Evolutionary conservation across 352 stramenopile species (phyloP).

Genomic region (Globisporangium emineosum): DNA sequence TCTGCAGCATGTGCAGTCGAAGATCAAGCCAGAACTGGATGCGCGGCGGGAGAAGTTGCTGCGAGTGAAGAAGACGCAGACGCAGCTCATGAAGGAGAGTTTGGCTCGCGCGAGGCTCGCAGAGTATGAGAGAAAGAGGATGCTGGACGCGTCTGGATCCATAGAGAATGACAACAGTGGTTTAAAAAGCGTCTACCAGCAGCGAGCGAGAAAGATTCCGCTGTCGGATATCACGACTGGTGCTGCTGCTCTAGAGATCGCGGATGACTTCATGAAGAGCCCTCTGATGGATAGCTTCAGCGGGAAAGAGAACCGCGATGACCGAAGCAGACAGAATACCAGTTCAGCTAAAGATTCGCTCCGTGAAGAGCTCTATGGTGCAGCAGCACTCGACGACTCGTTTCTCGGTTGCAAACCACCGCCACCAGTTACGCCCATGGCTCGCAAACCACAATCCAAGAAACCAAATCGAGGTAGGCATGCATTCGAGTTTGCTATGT

Average conservation of each 20-base stretch:
- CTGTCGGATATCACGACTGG: constrained; percentile 55
- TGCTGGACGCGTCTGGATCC: constrained; percentile 20
- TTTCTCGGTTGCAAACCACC: constrained; percentile 49
- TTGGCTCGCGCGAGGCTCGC: constrained; percentile 50
- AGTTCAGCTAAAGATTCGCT: constrained; percentile 30
- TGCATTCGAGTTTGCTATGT: background rate
- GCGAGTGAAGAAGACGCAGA: constrained; percentile 76
- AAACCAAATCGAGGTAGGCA: constrained; percentile 18
- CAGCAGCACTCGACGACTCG: constrained; percentile 33
- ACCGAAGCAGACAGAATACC: background rate
- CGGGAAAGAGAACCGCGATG: constrained; percentile 9
- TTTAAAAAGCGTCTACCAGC: background rate
- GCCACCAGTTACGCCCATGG: background rate
- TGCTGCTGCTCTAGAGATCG: constrained; percentile 77
- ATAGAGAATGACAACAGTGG: background rate
- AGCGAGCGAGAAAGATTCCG: constrained; percentile 33
- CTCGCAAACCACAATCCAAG: constrained; percentile 15
- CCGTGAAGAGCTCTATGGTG: constrained; percentile 66
- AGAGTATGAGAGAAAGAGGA: constrained; percentile 46
- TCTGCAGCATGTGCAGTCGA: constrained; percentile 48
- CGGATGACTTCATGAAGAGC: constrained; percentile 73
- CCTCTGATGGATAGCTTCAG: constrained; percentile 69
- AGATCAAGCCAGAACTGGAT: constrained; percentile 62
- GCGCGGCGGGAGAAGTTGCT: constrained; percentile 51
- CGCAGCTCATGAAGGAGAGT: constrained; percentile 68